phyloP scores from a whole-genome alignment of 2,329 filamentous ascomycete genomes.

The Epichloe gansuensis region DNA sequence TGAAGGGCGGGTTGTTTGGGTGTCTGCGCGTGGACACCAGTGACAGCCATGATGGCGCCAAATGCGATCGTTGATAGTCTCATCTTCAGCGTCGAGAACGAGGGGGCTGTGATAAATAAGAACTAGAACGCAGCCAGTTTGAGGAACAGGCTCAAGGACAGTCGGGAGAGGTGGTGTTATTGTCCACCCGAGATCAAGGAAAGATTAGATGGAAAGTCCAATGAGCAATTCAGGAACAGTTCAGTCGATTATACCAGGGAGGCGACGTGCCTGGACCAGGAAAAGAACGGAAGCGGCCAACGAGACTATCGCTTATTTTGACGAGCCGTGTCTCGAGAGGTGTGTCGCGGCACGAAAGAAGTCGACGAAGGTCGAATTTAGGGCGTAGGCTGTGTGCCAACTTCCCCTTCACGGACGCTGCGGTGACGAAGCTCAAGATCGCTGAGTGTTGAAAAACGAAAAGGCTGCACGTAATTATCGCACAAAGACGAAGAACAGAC shows the following conservation, averaged over 20 bases:
- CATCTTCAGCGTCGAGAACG: conserved; percentile 13
- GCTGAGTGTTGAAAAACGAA: neutral
- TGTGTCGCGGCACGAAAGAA: neutral
- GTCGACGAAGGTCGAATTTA: neutral
- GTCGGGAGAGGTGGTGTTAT: neutral
- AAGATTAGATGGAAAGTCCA: neutral
- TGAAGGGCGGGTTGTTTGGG: conserved; percentile 23
- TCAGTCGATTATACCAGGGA: conserved; percentile 15
- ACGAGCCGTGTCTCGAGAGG: neutral
- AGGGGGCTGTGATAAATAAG: neutral
- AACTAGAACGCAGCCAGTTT: neutral
- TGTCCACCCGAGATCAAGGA: neutral
- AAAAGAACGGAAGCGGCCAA: neutral
- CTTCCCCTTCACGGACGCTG: neutral
- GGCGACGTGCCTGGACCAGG: conserved; percentile 3
- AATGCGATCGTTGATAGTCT: conserved; percentile 18
- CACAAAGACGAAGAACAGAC: conserved; percentile 2
- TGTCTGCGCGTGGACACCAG: conserved; percentile 12
- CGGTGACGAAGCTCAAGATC: neutral
- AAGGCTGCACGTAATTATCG: neutral
- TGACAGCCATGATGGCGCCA: conserved; percentile 17
- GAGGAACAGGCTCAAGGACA: neutral
- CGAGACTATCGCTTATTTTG: neutral
- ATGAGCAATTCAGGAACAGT: conserved; percentile 4
- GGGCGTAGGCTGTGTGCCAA: neutral